phyloP scores from a whole-genome alignment of 345 rosid genomes.

The Populus euphratica region DNA sequence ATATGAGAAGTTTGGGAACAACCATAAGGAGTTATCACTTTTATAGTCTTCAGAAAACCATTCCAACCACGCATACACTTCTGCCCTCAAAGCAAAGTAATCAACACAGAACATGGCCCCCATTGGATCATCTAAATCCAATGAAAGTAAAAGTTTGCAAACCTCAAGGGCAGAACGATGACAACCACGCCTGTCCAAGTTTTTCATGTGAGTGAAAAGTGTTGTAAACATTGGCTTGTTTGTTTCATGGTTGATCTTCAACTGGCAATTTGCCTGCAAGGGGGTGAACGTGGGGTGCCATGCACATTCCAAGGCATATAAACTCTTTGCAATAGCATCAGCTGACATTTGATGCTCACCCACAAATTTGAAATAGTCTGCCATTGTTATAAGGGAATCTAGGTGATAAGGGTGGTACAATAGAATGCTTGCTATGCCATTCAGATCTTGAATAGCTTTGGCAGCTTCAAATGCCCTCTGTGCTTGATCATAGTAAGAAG shows the following conservation, averaged over 20 bases:
- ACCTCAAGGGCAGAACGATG: slow-evolving; percentile 88
- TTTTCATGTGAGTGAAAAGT: slow-evolving; percentile 81
- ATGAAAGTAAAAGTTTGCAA: slow-evolving; percentile 75
- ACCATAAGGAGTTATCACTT: slow-evolving; percentile 74
- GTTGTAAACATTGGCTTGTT: slow-evolving; percentile 73
- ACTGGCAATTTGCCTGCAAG: slow-evolving; percentile 63
- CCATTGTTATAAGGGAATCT: slow-evolving; percentile 89
- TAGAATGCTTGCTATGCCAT: slow-evolving; percentile 68
- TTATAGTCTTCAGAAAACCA: slow-evolving; percentile 64
- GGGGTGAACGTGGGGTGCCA: slow-evolving; percentile 87
- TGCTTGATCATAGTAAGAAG: slow-evolving; percentile 63
- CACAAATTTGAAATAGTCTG: slow-evolving; percentile 75
- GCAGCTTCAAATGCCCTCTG: slow-evolving; percentile 78
- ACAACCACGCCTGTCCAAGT: slow-evolving; percentile 87
- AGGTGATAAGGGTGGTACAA: slow-evolving; percentile 70
- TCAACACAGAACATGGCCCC: slow-evolving; percentile 90
- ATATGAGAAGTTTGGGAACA: slow-evolving; percentile 80
- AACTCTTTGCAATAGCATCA: slow-evolving; percentile 71
- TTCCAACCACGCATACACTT: slow-evolving; percentile 79
- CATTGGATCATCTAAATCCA: slow-evolving; percentile 76
- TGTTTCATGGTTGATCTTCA: slow-evolving; percentile 65
- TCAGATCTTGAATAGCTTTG: slow-evolving; percentile 78
- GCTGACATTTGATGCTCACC: slow-evolving; percentile 89
- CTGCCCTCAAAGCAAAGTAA: slow-evolving; percentile 82
- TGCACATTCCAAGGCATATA: slow-evolving; percentile 82